These are phyloP conservation scores for Ampelocalamus luodianensis DNA, from an alignment of 176 grass and related monocot genomes.

Conservation along the genomic window DNA sequence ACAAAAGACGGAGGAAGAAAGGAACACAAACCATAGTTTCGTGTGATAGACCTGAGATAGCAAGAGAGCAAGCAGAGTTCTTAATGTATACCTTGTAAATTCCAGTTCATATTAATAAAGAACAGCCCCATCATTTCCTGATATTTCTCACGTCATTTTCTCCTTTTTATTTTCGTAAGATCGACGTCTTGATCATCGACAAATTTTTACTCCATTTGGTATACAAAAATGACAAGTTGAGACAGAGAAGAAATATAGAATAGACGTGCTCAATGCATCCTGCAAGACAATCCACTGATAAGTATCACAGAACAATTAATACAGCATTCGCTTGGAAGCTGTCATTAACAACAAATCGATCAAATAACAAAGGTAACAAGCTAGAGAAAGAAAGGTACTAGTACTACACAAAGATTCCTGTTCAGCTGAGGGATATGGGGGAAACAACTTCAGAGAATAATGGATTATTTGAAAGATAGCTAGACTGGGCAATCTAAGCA, in stretches of 20 bases:
- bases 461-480: background rate
- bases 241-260: background rate
- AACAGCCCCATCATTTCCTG: too few relatives aligned
- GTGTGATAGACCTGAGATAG: too few relatives aligned
- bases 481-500: background rate
- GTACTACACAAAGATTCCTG: background rate
- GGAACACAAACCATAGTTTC: too few relatives aligned
- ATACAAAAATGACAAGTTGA: background rate
- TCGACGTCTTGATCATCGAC: too few relatives aligned
- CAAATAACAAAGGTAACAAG: background rate
- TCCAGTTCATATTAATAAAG: too few relatives aligned
- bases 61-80: too few relatives aligned
- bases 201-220: background rate
- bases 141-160: too few relatives aligned
- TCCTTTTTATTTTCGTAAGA: too few relatives aligned
- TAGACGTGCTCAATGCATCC: background rate
- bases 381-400: background rate
- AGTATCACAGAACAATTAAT: too few relatives aligned
- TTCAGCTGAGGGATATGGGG: background rate
- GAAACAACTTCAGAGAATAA: conserved; percentile 12
- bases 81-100: too few relatives aligned
- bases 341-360: background rate
- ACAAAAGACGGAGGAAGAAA: too few relatives aligned
- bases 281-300: background rate
- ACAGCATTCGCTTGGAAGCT: background rate